Percentiles rank a stretch among this genome's conserved stretches.
phyloP scores from a whole-genome alignment of 345 rosid genomes.

The Geranium rotundifolium region DNA sequence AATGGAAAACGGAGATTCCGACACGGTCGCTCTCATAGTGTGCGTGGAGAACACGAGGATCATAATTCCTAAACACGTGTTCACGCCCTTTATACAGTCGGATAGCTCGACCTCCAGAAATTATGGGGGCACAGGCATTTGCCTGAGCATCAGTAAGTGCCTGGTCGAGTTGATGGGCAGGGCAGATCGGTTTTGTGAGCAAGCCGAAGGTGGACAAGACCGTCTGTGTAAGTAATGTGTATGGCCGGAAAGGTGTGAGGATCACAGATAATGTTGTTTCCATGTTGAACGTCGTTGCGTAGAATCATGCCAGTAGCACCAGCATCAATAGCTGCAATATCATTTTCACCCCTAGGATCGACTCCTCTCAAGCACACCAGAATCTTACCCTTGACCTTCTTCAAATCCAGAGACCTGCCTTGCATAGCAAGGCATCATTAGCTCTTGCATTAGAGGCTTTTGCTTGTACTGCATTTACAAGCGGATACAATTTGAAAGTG shows the following conservation, averaged over 20 bases:
- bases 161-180: slow-evolving; percentile 90
- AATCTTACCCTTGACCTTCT: slow-evolving; percentile 40
- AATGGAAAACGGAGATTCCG: slow-evolving; percentile 28
- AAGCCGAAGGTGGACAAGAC: slow-evolving; percentile 50
- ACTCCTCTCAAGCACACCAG: slow-evolving; percentile 45
- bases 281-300: slow-evolving; percentile 38
- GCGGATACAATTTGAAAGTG: slow-evolving; percentile 29
- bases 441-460: slow-evolving; percentile 23
- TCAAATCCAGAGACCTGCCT: slow-evolving; percentile 27
- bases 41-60: slow-evolving; percentile 92
- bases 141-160: slow-evolving; percentile 91
- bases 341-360: slow-evolving; percentile 41
- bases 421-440: slow-evolving; percentile 17
- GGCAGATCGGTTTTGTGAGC: slow-evolving; percentile 75
- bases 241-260: slow-evolving; percentile 55
- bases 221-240: slow-evolving; percentile 42
- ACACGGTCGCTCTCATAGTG: slow-evolving; percentile 50
- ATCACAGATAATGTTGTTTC: slow-evolving; percentile 38
- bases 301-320: slow-evolving; percentile 71
- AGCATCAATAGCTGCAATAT: slow-evolving; percentile 24
- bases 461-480: slow-evolving; percentile 22
- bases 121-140: slow-evolving; percentile 94
- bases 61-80: slow-evolving; percentile 85
- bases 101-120: slow-evolving; percentile 91
- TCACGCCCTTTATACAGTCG: slow-evolving; percentile 95